Conservation (phyloP, 345 rosid genomes). For the Salix caprea region DNA sequence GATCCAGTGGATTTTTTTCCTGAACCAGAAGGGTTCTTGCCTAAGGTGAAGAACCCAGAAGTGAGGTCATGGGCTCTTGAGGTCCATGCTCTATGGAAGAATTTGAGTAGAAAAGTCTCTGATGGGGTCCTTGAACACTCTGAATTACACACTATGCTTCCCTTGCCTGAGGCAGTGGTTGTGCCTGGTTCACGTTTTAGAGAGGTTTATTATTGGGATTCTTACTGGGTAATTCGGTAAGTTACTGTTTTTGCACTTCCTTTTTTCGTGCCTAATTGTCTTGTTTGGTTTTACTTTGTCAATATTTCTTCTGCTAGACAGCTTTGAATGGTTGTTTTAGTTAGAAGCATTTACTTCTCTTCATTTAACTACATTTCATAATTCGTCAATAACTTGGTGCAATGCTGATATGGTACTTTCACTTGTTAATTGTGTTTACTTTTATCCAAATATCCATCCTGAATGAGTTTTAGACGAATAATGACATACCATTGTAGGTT, state of each 20-base stretch:
- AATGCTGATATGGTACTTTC: too few relatives aligned
- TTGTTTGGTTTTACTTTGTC: background rate
- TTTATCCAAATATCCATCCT: too few relatives aligned
- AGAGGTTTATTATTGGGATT: slow-evolving; percentile 97
- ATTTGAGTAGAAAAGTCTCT: slow-evolving; percentile 56
- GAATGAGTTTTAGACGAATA: too few relatives aligned
- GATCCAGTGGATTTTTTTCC: slow-evolving; percentile 58
- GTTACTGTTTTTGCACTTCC: background rate
- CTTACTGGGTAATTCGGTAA: slow-evolving; percentile 87
- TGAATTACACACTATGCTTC: slow-evolving; percentile 68
- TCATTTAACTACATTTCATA: too few relatives aligned
- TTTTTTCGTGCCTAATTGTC: background rate
- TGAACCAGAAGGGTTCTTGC: slow-evolving; percentile 65
- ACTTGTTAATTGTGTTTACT: too few relatives aligned
- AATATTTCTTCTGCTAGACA: background rate
- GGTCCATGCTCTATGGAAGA: slow-evolving; percentile 81
- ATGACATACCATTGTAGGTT: background rate
- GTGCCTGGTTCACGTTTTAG: slow-evolving; percentile 84
- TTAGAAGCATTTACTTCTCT: too few relatives aligned
- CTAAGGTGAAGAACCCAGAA: slow-evolving; percentile 51
- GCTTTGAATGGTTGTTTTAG: background rate
- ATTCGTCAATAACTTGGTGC: too few relatives aligned
- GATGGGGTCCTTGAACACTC: slow-evolving; percentile 44
- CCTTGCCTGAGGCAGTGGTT: slow-evolving; percentile 58
- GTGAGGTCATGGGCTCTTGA: slow-evolving; percentile 79